These are phyloP conservation scores for Suhomyces choctaworum DNA, from an alignment of 1,139 yeast species.

Conservation along the genomic window DNA sequence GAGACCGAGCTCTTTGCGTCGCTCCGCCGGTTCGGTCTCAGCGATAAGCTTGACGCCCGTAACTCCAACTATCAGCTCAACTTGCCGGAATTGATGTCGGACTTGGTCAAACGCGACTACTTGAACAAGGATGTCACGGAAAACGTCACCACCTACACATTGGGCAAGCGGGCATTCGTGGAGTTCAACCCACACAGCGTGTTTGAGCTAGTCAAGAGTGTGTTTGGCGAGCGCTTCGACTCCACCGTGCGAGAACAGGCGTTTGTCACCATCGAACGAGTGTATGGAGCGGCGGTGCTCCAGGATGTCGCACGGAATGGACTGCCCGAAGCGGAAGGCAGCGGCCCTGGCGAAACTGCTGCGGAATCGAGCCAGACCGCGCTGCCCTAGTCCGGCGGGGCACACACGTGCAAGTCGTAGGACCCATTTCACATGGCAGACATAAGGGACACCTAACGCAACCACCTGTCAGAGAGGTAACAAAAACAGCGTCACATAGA, in stretches of 20 bases:
- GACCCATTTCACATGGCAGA: too few species aligned
- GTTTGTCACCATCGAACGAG: constrained; percentile 29
- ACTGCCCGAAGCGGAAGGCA: constrained; percentile 2
- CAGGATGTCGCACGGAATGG: constrained; percentile 4
- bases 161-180: constrained; percentile 36
- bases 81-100: constrained; percentile 30
- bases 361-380: not conserved
- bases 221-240: constrained; percentile 33
- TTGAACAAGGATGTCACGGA: constrained; percentile 23
- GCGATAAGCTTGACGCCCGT: constrained; percentile 21
- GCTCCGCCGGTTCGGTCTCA: constrained; percentile 33
- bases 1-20: constrained; percentile 27
- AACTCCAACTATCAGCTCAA: constrained; percentile 26
- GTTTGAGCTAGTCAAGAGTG: constrained; percentile 25
- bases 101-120: constrained; percentile 37
- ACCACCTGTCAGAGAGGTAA: not conserved
- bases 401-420: not conserved
- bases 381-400: not conserved
- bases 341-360: not conserved
- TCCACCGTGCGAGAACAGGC: constrained; percentile 22
- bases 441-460: not conserved
- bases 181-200: constrained; percentile 38
- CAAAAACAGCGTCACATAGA: too few species aligned
- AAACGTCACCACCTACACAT: constrained; percentile 24
- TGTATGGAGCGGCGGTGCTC: constrained; percentile 20